phyloP scores from a whole-genome alignment of 2,329 filamentous ascomycete species.

The Cladosporium sp. region DNA sequence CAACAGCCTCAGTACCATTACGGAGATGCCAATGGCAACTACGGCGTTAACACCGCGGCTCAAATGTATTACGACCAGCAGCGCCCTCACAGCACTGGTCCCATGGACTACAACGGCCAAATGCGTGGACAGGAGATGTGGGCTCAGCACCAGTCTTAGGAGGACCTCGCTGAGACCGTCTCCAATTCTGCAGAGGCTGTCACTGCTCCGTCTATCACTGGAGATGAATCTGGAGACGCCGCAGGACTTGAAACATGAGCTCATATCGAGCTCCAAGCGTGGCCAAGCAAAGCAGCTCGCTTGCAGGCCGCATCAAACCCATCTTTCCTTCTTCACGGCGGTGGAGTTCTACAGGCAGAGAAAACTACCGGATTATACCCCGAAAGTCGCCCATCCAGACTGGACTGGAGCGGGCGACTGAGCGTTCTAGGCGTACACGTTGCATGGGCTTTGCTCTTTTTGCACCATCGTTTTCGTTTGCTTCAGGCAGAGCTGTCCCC shows the following conservation, averaged over 20 bases:
- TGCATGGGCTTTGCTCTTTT: slow-evolving; percentile 21
- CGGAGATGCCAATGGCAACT: slow-evolving; percentile 62
- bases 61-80: slow-evolving; percentile 74
- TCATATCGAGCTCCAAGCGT: slow-evolving; percentile 2
- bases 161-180: slow-evolving; percentile 2
- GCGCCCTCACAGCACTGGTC: slow-evolving; percentile 71
- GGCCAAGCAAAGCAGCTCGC: slow-evolving; percentile 16
- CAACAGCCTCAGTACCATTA: slow-evolving; percentile 71
- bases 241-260: slow-evolving; percentile 5
- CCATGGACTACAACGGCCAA: slow-evolving; percentile 62
- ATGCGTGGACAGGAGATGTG: slow-evolving; percentile 58
- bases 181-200: neutral
- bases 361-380: slow-evolving; percentile 22
- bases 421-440: slow-evolving; percentile 20
- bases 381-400: slow-evolving; percentile 16
- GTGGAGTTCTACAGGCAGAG: slow-evolving; percentile 21
- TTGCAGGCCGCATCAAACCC: slow-evolving; percentile 10
- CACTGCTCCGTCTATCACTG: neutral
- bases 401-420: slow-evolving; percentile 18
- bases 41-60: slow-evolving; percentile 62
- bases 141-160: slow-evolving; percentile 47
- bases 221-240: slow-evolving; percentile 7
- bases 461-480: slow-evolving; percentile 11
- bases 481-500: slow-evolving; percentile 1
- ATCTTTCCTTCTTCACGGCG: slow-evolving; percentile 21